Conservation (phyloP, 306 rosid species). For the Arachis stenosperma region DNA sequence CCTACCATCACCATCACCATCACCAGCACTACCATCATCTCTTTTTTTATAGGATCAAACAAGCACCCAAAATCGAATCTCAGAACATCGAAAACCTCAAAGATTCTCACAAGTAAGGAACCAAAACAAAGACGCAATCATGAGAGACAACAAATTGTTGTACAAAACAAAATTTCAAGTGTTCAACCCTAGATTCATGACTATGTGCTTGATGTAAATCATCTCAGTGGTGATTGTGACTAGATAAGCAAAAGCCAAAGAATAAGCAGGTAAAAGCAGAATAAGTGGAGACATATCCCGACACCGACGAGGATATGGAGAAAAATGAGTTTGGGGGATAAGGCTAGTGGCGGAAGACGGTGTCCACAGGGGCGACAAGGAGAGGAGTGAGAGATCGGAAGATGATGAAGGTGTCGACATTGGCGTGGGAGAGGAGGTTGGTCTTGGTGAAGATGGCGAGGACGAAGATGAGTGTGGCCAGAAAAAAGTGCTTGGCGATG, state of each 20-base stretch:
- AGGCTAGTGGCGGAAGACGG: slow-evolving; percentile 70
- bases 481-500: not conserved
- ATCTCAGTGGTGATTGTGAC: slow-evolving; percentile 90
- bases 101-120: slow-evolving; percentile 78
- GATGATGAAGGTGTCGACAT: no score
- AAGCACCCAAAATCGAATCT: slow-evolving; percentile 52
- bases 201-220: slow-evolving; percentile 98
- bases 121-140: slow-evolving; percentile 87
- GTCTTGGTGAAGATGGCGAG: no score
- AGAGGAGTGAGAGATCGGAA: slow-evolving; percentile 53
- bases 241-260: slow-evolving; percentile 93
- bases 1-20: no score
- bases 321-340: slow-evolving; percentile 76
- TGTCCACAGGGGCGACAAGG: slow-evolving; percentile 86
- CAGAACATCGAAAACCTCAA: slow-evolving; percentile 64
- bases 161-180: slow-evolving; percentile 94
- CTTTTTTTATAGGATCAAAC: slow-evolving; percentile 41
- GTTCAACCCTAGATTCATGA: slow-evolving; percentile 84
- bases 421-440: no score
- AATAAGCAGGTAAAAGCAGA: slow-evolving; percentile 78
- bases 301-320: slow-evolving; percentile 90
- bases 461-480: no score
- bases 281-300: slow-evolving; percentile 88
- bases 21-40: no score
- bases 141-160: slow-evolving; percentile 74